A percentile compares a stretch with the other conserved stretches of the same genome.
These are phyloP conservation scores for Aspergillus affinis DNA, from an alignment of 495 filamentous ascomycete genomes.

Conservation along the genomic window DNA sequence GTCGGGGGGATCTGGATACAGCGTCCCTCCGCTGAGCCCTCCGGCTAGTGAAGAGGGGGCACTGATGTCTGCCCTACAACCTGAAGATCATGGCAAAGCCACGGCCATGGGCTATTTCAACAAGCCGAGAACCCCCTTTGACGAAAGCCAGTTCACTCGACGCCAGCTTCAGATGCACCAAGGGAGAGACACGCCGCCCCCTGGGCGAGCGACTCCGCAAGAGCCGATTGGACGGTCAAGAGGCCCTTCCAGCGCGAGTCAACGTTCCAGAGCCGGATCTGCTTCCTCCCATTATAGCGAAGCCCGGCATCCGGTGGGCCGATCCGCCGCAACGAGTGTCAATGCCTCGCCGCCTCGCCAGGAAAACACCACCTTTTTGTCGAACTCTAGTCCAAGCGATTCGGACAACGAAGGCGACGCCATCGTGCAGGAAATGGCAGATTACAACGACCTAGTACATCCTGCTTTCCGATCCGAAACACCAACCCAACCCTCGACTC, in stretches of 20 bases:
- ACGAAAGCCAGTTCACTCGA: constrained; percentile 81
- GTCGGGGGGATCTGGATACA: constrained; percentile 38
- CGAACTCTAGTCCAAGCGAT: constrained; percentile 43
- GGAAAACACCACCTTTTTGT: constrained; percentile 41
- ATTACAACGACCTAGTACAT: constrained; percentile 27
- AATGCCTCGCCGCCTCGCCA: constrained; percentile 33
- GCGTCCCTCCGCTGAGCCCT: constrained; percentile 68
- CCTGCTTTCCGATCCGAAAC: constrained; percentile 29
- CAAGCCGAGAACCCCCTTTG: constrained; percentile 71
- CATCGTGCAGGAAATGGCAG: constrained; percentile 2
- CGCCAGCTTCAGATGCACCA: constrained; percentile 77
- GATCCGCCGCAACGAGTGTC: constrained; percentile 26
- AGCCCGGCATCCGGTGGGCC: constrained; percentile 28
- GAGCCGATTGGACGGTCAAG: constrained; percentile 36
- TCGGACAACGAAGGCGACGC: constrained; percentile 41
- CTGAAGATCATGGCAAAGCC: constrained; percentile 79
- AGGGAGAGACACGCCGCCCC: constrained; percentile 50
- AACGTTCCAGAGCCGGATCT: constrained; percentile 46
- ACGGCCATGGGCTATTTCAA: constrained; percentile 84
- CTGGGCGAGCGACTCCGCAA: constrained; percentile 31
- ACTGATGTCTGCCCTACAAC: constrained; percentile 61
- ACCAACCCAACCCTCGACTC: constrained; percentile 31
- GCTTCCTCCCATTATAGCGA: constrained; percentile 47
- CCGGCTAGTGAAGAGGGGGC: constrained; percentile 63
- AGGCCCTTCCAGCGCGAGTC: constrained; percentile 43